Evolutionary conservation across 805 yeast species (phyloP), one percentile per base, ranked within the genome.

Genomic region (Candida quercuum): DNA sequence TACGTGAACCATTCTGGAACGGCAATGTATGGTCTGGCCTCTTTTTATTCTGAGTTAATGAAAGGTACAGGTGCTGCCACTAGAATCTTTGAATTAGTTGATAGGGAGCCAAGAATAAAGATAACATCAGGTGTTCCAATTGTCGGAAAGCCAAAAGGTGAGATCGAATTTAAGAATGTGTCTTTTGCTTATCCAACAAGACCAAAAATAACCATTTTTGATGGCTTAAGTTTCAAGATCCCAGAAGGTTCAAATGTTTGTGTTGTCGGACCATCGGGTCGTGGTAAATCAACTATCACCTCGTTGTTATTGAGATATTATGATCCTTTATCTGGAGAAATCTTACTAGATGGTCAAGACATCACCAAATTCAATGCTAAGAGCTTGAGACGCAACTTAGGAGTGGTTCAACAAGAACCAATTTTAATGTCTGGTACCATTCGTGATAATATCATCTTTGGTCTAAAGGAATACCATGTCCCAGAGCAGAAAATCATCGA

Each of bases 41-140:
- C 85, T 45, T 91, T 93, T 56, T 93, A 89, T 56, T 81, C 96
- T 1, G 99, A 93, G 59, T 66, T 93, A 41, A 93, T 93, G 99
- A 93, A 93, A 65, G 98, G 97, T 37, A 85, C 87, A 8, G 99
- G 99, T 39, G 98, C 98, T 1, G 94, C 98, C 0, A 80, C 91
- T 37, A 71, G 99, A 46, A 67, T 91, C 26, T 91, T 91, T 64
- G 99, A 93, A 58, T 67, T 93, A 33, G 76, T 83, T 32, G 95
- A 86, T 45, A 71, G 84, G 60, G 64, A 77, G 40, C 89, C 97
- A 2, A 62, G 69, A 15, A 86, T 91, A 30, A 66, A 71, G 11
- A 75, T 89, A 3, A 72, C 82, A 1, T 53, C 64, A 15, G 98
- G 98, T 20, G 43, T 54, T 23, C 66, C 64, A 36, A 63, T 72